Conservation (phyloP, 1,284 basidiomycete species). For the Phellopilus nigrolimitatus region DNA sequence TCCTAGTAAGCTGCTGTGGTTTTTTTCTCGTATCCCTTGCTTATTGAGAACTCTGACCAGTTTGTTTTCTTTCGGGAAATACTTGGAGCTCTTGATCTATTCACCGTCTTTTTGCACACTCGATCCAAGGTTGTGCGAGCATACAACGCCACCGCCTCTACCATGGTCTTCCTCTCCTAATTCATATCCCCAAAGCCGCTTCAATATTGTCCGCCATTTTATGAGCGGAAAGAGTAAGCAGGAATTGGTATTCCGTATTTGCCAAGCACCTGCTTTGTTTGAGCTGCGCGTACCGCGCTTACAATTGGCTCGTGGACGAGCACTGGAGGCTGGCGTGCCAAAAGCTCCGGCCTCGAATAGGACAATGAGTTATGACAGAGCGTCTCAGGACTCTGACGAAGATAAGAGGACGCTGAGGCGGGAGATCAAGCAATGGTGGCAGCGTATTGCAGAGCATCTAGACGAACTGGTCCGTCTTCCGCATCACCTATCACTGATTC, state of each 20-base stretch:
- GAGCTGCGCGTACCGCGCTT: slow-evolving; percentile 55
- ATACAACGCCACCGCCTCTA: slow-evolving; percentile 40
- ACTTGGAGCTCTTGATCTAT: slow-evolving; percentile 60
- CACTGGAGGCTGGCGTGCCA: slow-evolving; percentile 23
- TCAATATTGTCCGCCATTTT: slow-evolving; percentile 52
- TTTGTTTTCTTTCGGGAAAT: slow-evolving; percentile 60
- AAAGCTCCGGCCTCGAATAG: background rate
- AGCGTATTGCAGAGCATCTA: slow-evolving; percentile 52
- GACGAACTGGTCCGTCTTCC: slow-evolving; percentile 47
- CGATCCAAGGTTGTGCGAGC: slow-evolving; percentile 44
- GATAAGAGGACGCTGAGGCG: slow-evolving; percentile 45
- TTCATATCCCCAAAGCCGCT: slow-evolving; percentile 33
- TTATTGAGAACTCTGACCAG: slow-evolving; percentile 24
- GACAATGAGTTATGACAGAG: background rate
- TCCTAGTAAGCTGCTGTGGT: slow-evolving; percentile 51
- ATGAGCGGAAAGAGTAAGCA: slow-evolving; percentile 24
- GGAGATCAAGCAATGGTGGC: slow-evolving; percentile 66
- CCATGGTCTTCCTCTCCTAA: slow-evolving; percentile 30
- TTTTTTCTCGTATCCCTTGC: slow-evolving; percentile 1
- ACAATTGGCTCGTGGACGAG: slow-evolving; percentile 42
- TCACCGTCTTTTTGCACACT: slow-evolving; percentile 42
- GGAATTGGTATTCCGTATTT: slow-evolving; percentile 43
- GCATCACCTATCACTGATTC: background rate
- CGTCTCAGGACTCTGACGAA: slow-evolving; percentile 27
- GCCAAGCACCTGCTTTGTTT: slow-evolving; percentile 49